These are phyloP conservation scores for Vitis rupestris DNA, from an alignment of 164 flowering plant genomes.

Conservation along the genomic window DNA sequence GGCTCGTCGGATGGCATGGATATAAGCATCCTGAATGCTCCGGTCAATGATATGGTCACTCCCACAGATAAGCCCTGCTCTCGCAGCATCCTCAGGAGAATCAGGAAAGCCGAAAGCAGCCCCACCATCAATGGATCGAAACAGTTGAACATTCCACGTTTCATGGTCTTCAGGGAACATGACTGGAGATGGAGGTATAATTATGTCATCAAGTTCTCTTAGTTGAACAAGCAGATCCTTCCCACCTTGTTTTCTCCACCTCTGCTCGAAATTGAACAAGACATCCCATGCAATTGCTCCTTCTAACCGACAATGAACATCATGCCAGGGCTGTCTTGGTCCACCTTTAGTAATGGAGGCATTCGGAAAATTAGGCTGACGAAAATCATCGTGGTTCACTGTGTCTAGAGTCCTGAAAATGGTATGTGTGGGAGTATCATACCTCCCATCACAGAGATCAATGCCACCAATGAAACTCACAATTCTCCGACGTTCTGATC, in stretches of 20 bases:
- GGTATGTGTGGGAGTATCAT: constrained; percentile 66
- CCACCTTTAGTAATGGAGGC: constrained; percentile 67
- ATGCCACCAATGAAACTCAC: constrained; percentile 77
- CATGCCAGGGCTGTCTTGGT: constrained; percentile 89
- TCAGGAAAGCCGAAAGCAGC: constrained; percentile 76
- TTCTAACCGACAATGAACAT: constrained; percentile 67
- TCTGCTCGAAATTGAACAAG: constrained; percentile 68
- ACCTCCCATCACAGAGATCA: constrained; percentile 80
- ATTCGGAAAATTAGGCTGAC: constrained; percentile 65
- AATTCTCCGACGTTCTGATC: constrained; percentile 44
- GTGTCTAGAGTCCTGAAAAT: constrained; percentile 61
- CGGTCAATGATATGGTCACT: constrained; percentile 64
- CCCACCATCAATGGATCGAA: constrained; percentile 81
- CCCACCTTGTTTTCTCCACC: constrained; percentile 78
- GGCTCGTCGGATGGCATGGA: constrained; percentile 77
- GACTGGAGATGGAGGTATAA: constrained; percentile 60
- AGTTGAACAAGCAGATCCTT: constrained; percentile 45
- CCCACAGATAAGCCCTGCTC: constrained; percentile 60
- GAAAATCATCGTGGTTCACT: constrained; percentile 64
- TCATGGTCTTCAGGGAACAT: constrained; percentile 52
- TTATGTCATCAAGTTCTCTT: constrained; percentile 36
- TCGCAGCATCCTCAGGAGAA: constrained; percentile 59
- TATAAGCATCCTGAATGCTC: constrained; percentile 80
- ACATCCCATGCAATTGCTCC: constrained; percentile 88
- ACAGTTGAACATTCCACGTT: constrained; percentile 75